Conservation (phyloP, 768 basidiomycete species). For the Floccularia luteovirens region DNA sequence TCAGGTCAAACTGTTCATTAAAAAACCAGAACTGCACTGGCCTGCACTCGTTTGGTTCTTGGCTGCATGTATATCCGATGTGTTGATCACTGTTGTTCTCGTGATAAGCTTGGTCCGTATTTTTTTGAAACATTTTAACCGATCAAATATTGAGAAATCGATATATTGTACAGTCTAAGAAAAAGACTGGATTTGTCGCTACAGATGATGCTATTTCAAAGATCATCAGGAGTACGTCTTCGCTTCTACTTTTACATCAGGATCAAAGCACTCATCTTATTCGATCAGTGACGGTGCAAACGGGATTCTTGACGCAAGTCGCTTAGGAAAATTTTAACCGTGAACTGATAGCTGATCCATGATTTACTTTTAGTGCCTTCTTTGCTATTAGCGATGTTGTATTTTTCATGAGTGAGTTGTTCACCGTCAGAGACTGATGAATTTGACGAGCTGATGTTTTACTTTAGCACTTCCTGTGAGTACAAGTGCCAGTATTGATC, state of each 20-base stretch:
- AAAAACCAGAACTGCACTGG: conserved; percentile 35
- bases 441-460: background rate
- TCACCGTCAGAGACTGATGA: background rate
- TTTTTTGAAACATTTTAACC: conserved; percentile 1
- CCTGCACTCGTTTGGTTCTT: conserved; percentile 38
- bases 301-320: conserved; percentile 29
- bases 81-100: conserved; percentile 31
- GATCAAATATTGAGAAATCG: conserved; percentile 4
- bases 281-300: conserved; percentile 33
- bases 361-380: conserved; percentile 18
- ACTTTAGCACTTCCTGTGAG: conserved; percentile 27
- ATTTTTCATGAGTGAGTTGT: conserved; percentile 33
- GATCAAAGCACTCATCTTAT: conserved; percentile 5
- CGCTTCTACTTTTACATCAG: background rate
- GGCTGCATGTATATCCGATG: conserved; percentile 30
- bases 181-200: conserved; percentile 32
- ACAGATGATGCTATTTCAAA: conserved; percentile 34
- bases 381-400: conserved; percentile 34
- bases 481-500: background rate
- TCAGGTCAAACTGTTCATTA: conserved; percentile 24
- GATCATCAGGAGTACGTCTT: conserved; percentile 21
- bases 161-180: conserved; percentile 15
- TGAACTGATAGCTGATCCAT: background rate
- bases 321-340: background rate
- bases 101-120: conserved; percentile 26